These are phyloP conservation scores for Rhodotorula sp. DNA, from an alignment of 1,284 basidiomycete species.

Conservation along the genomic window DNA sequence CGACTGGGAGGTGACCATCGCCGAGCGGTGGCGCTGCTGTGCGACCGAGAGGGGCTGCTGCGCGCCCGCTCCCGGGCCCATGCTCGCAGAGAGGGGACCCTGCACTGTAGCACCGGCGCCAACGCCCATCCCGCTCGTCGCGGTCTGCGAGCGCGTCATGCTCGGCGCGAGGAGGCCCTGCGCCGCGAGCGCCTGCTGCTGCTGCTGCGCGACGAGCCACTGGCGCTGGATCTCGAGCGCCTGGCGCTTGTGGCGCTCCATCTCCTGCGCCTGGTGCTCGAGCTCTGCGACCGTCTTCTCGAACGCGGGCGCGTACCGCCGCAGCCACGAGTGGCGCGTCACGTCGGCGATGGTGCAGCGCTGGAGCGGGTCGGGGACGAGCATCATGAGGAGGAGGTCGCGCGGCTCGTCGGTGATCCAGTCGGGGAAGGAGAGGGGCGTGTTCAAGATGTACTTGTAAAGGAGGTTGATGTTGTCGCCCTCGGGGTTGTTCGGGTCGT, in stretches of 20 bases:
- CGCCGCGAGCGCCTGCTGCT: constrained; percentile 23
- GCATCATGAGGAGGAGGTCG: constrained; percentile 75
- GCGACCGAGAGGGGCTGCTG: constrained; percentile 17
- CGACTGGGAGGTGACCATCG: constrained; percentile 52
- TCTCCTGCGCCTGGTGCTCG: constrained; percentile 76
- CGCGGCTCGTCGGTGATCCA: constrained; percentile 80
- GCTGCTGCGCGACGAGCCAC: constrained; percentile 41
- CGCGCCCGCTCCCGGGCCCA: neutral
- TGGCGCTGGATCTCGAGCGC: constrained; percentile 41
- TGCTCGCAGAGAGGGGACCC: neutral
- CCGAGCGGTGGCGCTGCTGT: constrained; percentile 51
- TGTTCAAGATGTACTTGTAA: constrained; percentile 98
- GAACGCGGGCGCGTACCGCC: constrained; percentile 66
- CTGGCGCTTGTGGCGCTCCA: constrained; percentile 69
- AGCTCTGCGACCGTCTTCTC: constrained; percentile 72
- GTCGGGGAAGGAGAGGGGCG: constrained; percentile 89
- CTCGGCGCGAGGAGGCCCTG: constrained; percentile 33
- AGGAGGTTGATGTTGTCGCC: constrained; percentile 99
- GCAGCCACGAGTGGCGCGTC: constrained; percentile 83
- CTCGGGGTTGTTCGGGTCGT: constrained; percentile 97
- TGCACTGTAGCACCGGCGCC: neutral
- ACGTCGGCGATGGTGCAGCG: constrained; percentile 73
- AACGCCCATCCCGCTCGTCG: constrained; percentile 30
- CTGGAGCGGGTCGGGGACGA: constrained; percentile 75
- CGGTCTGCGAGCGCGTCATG: constrained; percentile 41